Evolutionary conservation across 495 filamentous ascomycete genomes (phyloP), one percentile per base, ranked within the genome.

Genomic region (Penicillium dipodomyicola): DNA sequence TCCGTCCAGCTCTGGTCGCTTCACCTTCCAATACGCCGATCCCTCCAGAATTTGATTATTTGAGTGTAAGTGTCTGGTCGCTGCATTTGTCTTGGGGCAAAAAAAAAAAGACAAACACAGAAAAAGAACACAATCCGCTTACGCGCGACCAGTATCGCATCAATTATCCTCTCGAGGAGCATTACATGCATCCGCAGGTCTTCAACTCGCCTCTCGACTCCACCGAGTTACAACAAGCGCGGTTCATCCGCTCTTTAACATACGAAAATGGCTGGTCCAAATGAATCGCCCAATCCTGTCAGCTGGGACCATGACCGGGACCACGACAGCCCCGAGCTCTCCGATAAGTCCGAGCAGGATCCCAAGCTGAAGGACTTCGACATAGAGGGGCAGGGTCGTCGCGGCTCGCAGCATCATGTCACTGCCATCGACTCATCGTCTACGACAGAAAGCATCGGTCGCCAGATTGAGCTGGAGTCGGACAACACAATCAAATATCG

Each of bases 401-500:
- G 62, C 19, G 39, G 40, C 29, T 63, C 59, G 27, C 56, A 52
- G 15, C 44, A 65, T 35, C 63, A 64, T 41, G 59, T 62, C 2
- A 53, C 48, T 11, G 64, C 63, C 3, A 48, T 67, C 14, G 56
- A 69, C 19, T 72, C 71, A 5, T 69, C 69, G 32, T 71, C 72
- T 0, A 73, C 72, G n/a, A 62, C 58, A 2, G 72, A 74, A 17
- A 75, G 68, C 40, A 63, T 94, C 15, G 84, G 83, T 42, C 85
- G 86, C 73, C 91, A 95, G 72, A 81, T 90, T 56, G 89, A 87
- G 48, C 61, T 89, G 61, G 91, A 96, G 67, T 81, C 85, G n/a
- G 83, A 79, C 37, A 85, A 87, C 72, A 82, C 85, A 17, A 93
- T 96, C 75, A 85, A 92, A 72, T 96, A 96, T 66, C 79, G 90